Evolutionary conservation across 2,329 filamentous ascomycete genomes (phyloP).

Genomic region (Neofusicoccum sp.): DNA sequence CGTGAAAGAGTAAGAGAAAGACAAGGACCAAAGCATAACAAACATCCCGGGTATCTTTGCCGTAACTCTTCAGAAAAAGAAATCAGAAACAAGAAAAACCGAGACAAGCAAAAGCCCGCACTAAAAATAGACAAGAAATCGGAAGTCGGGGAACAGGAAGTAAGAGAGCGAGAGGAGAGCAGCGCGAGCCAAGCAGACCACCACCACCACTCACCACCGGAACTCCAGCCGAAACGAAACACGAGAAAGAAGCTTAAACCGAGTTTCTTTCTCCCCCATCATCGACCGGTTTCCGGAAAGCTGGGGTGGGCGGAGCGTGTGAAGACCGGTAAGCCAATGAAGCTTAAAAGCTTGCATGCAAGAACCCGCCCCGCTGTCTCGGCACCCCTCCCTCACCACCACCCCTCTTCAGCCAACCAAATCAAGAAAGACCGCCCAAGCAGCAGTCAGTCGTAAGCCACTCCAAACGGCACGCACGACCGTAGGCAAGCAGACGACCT

Average conservation of each 20-base stretch:
- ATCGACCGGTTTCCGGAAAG: too few relatives aligned
- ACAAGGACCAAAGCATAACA: background rate
- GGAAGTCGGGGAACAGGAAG: background rate
- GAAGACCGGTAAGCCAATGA: background rate
- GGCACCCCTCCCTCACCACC: background rate
- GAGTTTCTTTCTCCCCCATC: background rate
- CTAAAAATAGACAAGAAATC: background rate
- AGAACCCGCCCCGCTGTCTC: background rate
- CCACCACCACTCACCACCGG: too few relatives aligned
- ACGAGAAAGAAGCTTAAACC: background rate
- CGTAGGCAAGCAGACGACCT: background rate
- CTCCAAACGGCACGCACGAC: too few relatives aligned
- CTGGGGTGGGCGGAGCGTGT: background rate
- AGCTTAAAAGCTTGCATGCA: background rate
- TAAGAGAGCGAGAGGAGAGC: background rate
- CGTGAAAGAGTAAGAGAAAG: background rate
- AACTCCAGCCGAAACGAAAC: background rate
- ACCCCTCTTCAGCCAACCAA: background rate
- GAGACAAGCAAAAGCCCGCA: background rate
- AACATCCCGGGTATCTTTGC: constrained; percentile 13
- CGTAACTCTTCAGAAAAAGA: constrained; percentile 4
- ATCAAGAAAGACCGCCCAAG: background rate
- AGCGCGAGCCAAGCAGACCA: background rate
- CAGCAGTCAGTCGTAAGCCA: background rate
- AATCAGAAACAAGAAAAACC: background rate